A percentile compares a stretch with the other conserved stretches of the same genome.
These are phyloP conservation scores for Rhodotorula glutinis DNA, from an alignment of 1,284 basidiomycete species.

Conservation along the genomic window DNA sequence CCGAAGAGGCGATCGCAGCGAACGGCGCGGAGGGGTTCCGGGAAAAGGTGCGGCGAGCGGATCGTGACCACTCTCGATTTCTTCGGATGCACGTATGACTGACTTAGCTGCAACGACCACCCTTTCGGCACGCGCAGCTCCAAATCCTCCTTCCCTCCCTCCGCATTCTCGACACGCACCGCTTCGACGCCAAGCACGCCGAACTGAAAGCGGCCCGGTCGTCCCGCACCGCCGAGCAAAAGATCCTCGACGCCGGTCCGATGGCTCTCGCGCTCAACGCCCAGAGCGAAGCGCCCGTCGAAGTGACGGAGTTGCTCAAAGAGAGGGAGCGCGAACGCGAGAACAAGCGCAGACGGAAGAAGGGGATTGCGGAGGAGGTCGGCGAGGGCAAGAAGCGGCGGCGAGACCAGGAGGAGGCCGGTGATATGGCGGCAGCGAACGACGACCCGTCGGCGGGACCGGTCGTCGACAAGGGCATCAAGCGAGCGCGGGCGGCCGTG, in stretches of 20 bases:
- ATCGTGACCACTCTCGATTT: not conserved
- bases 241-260: constrained; percentile 36
- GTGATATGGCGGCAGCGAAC: too few relatives aligned
- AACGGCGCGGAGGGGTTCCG: constrained; percentile 28
- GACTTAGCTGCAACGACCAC: not conserved
- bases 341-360: constrained; percentile 19
- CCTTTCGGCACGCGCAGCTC: constrained; percentile 10
- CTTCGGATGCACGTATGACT: fast-evolving
- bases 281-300: constrained; percentile 7
- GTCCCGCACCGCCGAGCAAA: constrained; percentile 26
- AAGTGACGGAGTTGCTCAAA: constrained; percentile 8
- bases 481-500: not conserved
- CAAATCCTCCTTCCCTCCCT: constrained; percentile 36
- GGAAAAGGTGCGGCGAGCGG: constrained; percentile 24
- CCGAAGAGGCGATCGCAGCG: constrained; percentile 20
- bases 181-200: constrained; percentile 36
- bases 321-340: constrained; percentile 19
- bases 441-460: too few relatives aligned
- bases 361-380: constrained; percentile 19
- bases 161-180: constrained; percentile 36
- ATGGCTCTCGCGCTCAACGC: constrained; percentile 34
- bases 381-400: constrained; percentile 13
- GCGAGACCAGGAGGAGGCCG: not conserved
- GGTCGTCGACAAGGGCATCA: not conserved
- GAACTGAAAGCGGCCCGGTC: constrained; percentile 33